These are phyloP conservation scores for Anthostomella pinea DNA, from an alignment of 2,329 filamentous ascomycete species.

Conservation along the genomic window DNA sequence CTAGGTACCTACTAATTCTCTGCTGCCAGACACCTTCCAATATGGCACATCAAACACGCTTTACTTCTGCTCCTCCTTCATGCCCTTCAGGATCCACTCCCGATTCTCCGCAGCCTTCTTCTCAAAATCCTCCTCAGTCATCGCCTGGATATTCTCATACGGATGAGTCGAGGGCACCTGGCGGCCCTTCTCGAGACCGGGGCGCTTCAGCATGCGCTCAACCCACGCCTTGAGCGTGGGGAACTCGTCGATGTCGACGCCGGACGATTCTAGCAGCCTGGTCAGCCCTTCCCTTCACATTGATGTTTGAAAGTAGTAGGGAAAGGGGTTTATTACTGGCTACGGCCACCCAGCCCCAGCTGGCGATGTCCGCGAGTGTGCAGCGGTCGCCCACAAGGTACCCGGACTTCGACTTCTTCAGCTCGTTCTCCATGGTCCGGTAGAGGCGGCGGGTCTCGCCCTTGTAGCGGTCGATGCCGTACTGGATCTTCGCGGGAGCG, in stretches of 20 bases:
- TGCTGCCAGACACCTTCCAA: not conserved
- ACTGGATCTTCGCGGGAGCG: slow-evolving; percentile 77
- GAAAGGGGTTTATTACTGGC: slow-evolving; percentile 36
- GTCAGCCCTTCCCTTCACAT: slow-evolving; percentile 9
- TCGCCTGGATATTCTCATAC: slow-evolving; percentile 47
- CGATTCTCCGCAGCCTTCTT: slow-evolving; percentile 50
- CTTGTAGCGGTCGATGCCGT: slow-evolving; percentile 76
- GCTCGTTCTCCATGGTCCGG: slow-evolving; percentile 69
- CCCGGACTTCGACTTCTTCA: slow-evolving; percentile 54
- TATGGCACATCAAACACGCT: slow-evolving; percentile 4
- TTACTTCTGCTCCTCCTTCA: slow-evolving; percentile 64
- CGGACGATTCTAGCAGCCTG: slow-evolving; percentile 49
- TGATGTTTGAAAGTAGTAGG: not conserved
- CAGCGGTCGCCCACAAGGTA: slow-evolving; percentile 65
- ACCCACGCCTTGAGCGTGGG: slow-evolving; percentile 76
- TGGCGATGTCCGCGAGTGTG: slow-evolving; percentile 76
- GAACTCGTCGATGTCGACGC: slow-evolving; percentile 71
- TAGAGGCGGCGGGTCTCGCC: slow-evolving; percentile 85
- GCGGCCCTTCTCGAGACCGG: slow-evolving; percentile 71
- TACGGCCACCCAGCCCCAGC: slow-evolving; percentile 72
- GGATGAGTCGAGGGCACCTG: slow-evolving; percentile 68
- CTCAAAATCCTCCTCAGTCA: slow-evolving; percentile 54
- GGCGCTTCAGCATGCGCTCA: slow-evolving; percentile 63
- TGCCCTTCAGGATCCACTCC: slow-evolving; percentile 66
- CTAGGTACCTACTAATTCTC: no score